Base-by-base conservation (phyloP, 495 filamentous ascomycete species). In the Trichoderma virens region DNA sequence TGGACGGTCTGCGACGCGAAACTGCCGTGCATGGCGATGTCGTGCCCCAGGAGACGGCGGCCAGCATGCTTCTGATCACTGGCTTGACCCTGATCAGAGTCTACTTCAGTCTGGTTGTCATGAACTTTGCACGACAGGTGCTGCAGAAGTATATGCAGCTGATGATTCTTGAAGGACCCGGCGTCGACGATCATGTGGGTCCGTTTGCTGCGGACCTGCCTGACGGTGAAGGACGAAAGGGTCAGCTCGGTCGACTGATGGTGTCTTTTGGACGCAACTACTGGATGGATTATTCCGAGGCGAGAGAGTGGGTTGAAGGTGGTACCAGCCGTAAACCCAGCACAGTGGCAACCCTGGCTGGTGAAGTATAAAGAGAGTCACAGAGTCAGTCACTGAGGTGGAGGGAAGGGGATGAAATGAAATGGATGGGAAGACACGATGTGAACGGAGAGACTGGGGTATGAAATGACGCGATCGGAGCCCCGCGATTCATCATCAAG, bases 71-170 rank as follows among this genome's bases (percentile, higher is more conserved):
- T 2, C 82, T 93, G 60, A 88, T 95, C 65, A 80, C 82, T 6
- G 68, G 81, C 8, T 80, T 97, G 38, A 94, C 89, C 83, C 73
- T 82, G 2, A 71, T 96, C 14, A 80, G 92, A 28, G 64, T 87
- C 14, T 97, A 96, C 73, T 90, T 92, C 67, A 81, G 87, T 56
- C 78, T 96, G 28, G 82, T 96, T 47, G 83, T 95, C 72, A 83
- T 93, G 69, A 86, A 90, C 20, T 92, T 88, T 71, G 91, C 92
- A 14, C 83, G 91, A 60, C 79, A 84, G 64, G 83, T 89, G 13
- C 74, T 97, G 56, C 83, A 89, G 31, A 78, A 80, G 47, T 80
- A 85, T 64, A 70, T 81, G n/a, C 80, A 81, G 68, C 71, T 83
- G 47, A 75, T 76, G 27, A 74, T 77, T 66, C 78, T 64, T 0